Percentiles rank a stretch among this genome's conserved stretches.
Conservation (phyloP, 2,329 filamentous ascomycete species). For the Aureobasidium lini region DNA sequence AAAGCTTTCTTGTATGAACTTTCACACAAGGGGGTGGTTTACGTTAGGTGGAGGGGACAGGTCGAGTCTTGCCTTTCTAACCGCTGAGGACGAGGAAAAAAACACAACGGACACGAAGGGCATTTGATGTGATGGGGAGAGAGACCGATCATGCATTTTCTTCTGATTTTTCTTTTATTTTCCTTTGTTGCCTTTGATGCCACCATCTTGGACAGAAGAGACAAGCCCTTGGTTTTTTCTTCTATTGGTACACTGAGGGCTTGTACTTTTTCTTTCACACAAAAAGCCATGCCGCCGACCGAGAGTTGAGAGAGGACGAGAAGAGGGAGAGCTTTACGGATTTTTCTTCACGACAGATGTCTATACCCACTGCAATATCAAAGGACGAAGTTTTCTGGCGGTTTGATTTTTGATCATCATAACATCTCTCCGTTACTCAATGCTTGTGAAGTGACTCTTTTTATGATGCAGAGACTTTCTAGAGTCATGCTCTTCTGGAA, state of each 20-base stretch:
- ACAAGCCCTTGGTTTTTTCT: slow-evolving; percentile 1
- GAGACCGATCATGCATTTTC: slow-evolving; percentile 6
- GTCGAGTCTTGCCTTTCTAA: background rate
- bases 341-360: slow-evolving; percentile 11
- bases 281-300: slow-evolving; percentile 7
- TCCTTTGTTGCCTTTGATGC: slow-evolving; percentile 9
- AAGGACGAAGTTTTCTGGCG: slow-evolving; percentile 7
- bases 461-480: background rate
- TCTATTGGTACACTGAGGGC: background rate
- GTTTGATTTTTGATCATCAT: background rate
- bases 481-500: too few species aligned
- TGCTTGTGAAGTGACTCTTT: background rate
- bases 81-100: slow-evolving; percentile 4
- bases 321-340: slow-evolving; percentile 11
- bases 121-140: slow-evolving; percentile 2
- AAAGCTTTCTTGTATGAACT: slow-evolving; percentile 8
- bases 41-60: background rate
- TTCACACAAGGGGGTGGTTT: background rate
- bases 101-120: slow-evolving; percentile 5
- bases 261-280: background rate
- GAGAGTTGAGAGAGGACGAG: slow-evolving; percentile 8
- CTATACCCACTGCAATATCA: slow-evolving; percentile 10
- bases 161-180: background rate
- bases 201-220: background rate
- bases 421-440: background rate